Evolutionary conservation across 495 filamentous ascomycete genomes (phyloP), one percentile per base, ranked within the genome.

Genomic region (Penicillium coprophilum): DNA sequence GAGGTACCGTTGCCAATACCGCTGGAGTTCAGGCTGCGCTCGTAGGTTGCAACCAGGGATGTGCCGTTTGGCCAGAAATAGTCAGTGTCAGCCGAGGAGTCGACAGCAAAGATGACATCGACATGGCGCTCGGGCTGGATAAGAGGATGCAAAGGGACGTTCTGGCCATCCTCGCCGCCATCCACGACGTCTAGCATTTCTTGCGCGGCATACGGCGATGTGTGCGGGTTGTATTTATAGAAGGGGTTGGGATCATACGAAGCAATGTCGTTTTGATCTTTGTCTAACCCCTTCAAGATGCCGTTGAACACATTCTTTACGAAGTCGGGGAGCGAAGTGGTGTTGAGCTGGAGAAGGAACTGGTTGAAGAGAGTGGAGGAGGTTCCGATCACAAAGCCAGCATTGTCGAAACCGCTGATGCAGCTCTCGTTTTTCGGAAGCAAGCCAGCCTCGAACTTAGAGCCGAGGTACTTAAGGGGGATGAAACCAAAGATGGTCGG

Each of bases 61-160:
- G 91, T 90, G 32, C 90, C 93, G 71, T 96, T 95, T 45, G 93
- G 93, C 89, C 90, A 97, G 73, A 73, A 78, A 58, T 76, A 77
- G 11, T 71, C 68, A 0, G 87, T 93, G 71, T 97, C 92, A 31
- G 90, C 92, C 8, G 87, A 91, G 44, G 83, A 85, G 72, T 97
- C 93, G 58, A 96, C 75, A 21, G 92, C 93, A 68, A 97, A 96
- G 68, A 97, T 91, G 23, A 96, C 88, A 68, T 97, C 94, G 48
- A 97, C 86, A 40, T 80, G 59, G 24, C 93, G 88, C 28, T 70
- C 31, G 0, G 90, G 90, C 62, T 96, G 91, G 64, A 96, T 88
- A 6, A 93, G 80, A 0, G 94, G 94, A 59, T 91, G 81, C 2
- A 96, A 78, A 0, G 93, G 92, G 47, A 96, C 84, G 69, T 96